These are phyloP conservation scores for Solanum stenotomum DNA, from an alignment of 257 asterid genomes.

Conservation along the genomic window DNA sequence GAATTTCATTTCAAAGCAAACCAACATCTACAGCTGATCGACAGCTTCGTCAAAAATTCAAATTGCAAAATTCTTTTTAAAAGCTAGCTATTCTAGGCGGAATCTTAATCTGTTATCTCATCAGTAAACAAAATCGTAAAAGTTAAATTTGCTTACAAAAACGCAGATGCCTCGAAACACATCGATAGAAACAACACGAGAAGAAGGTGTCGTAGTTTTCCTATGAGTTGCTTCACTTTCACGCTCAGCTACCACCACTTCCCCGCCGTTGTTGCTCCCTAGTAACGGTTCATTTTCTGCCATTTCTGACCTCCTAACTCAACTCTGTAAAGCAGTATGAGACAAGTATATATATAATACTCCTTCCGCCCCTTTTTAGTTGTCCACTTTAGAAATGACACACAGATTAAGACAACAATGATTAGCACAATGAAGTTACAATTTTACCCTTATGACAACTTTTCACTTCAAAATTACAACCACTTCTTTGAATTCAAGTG, in stretches of 20 bases:
- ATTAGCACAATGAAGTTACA: too few relatives aligned
- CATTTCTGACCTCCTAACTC: constrained; percentile 14
- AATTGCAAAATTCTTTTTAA: background rate
- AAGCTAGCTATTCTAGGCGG: background rate
- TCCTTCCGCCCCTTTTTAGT: too few relatives aligned
- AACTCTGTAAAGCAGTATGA: background rate
- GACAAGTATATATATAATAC: too few relatives aligned
- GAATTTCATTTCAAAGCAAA: background rate
- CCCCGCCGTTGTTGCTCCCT: constrained; percentile 10
- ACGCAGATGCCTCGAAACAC: constrained; percentile 58
- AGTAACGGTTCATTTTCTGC: constrained; percentile 50
- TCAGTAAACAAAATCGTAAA: background rate
- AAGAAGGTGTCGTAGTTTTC: constrained; percentile 5
- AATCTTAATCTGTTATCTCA: background rate
- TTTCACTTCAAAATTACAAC: too few relatives aligned
- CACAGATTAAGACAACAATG: too few relatives aligned
- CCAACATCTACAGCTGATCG: background rate
- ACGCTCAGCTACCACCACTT: background rate
- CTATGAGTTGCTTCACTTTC: constrained; percentile 2
- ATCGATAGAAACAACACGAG: constrained; percentile 50
- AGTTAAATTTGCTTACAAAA: constrained; percentile 23
- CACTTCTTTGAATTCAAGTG: too few relatives aligned
- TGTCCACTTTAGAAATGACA: too few relatives aligned
- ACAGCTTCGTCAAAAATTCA: background rate
- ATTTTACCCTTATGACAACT: too few relatives aligned